Evolutionary conservation across 257 asterid genomes (phyloP), one percentile per base, ranked within the genome.

Genomic region (Rauvolfia tetraphylla): DNA sequence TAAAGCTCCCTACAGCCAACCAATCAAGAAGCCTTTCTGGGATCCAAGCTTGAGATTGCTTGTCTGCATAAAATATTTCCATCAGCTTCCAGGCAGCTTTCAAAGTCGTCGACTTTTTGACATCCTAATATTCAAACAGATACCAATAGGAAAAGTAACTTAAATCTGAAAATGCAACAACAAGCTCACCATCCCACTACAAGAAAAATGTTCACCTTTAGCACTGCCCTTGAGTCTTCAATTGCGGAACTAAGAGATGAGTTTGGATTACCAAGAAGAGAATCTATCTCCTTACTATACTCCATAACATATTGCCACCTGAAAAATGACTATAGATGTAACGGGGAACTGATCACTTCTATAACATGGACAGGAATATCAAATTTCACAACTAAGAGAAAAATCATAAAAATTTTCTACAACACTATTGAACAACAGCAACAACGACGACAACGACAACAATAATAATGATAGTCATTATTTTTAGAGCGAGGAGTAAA

Each of bases 81-180:
- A 95, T 78, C 84, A 95, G 90, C 94, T 92, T 97, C 99, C 98
- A 92, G 49, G 97, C 99, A 81, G 97, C 98, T 89, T 80, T 91
- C 85, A 95, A 78, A 67, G 87, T 79, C 31, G 91, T 88, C 66
- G 99, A 92, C 83, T 86, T 92, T 83, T 84, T 92, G 76, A 72
- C 84, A 72, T 76, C 80, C 98, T 95, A 88, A 77, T 38, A 75
- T 73, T 73, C 53, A 76, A 49, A 81, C 39, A 48, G 71, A 22
- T 68, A 76, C 59, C 76, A 82, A 70, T 62, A 51, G 25, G 78
- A 69, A 51, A 75, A 66, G 73, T 72, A 77, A 78, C 48, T 68
- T 67, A 61, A 59, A 66, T 78, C 77, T 51, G 25, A 65, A 51
- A 61, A 56, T 46, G 86, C 79, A 67, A 73, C 62, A 10, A 48